phyloP scores from a whole-genome alignment of 352 stramenopile species.

The Peronospora destructor region DNA sequence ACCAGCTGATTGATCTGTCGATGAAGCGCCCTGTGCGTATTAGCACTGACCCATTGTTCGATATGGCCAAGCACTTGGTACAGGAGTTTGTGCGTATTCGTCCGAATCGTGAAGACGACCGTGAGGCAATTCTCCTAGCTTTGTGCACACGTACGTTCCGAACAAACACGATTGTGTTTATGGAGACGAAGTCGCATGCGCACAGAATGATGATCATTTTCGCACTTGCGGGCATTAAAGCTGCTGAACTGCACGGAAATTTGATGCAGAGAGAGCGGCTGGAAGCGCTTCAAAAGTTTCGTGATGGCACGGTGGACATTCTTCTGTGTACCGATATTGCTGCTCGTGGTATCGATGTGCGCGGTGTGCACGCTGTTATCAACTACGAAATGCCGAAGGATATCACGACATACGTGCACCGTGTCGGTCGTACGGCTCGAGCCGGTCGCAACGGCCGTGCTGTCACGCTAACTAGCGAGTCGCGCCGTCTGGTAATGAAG shows the following conservation, averaged over 20 bases:
- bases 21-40: conserved; percentile 96
- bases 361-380: conserved; percentile 96
- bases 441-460: conserved; percentile 89
- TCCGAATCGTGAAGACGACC: conserved; percentile 85
- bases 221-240: conserved; percentile 92
- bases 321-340: conserved; percentile 98
- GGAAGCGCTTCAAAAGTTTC: conserved; percentile 94
- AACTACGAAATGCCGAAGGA: conserved; percentile 99
- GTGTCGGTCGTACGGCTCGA: conserved; percentile 96
- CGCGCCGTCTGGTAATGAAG: conserved; percentile 90
- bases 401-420: conserved; percentile 97
- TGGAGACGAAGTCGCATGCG: conserved; percentile 95
- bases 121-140: conserved; percentile 93
- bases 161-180: conserved; percentile 97
- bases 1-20: conserved; percentile 94
- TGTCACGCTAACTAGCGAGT: conserved; percentile 88
- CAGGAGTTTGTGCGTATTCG: conserved; percentile 98
- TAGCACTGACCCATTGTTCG: conserved; percentile 88
- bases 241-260: conserved; percentile 97
- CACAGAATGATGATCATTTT: conserved; percentile 97
- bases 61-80: conserved; percentile 93
- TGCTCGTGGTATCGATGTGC: conserved; percentile 97
- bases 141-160: conserved; percentile 94
- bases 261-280: conserved; percentile 94
- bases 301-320: conserved; percentile 91